Evolutionary conservation across 2,329 filamentous ascomycete species (phyloP), one percentile per base, ranked within the genome.

Genomic region (Acephala macrosclerotiorum): DNA sequence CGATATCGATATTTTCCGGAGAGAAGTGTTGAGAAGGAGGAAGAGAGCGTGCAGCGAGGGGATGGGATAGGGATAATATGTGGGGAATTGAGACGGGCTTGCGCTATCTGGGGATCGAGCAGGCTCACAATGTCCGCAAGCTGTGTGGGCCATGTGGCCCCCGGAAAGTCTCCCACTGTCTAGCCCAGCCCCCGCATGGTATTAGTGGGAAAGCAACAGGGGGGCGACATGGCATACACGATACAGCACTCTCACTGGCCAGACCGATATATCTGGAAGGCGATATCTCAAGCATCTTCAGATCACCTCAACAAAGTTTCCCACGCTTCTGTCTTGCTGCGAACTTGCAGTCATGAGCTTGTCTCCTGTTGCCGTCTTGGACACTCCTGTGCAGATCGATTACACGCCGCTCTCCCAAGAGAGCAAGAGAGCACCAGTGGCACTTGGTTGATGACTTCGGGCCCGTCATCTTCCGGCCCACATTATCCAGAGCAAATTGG

Each of bases 391-490:
- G 60, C 38, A 47, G 60, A 63, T 58, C 60, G 25, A 33, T 20
- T 12, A 26, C 20, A 25, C 51, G 25, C 14, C 9, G 51, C 26
- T 5, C 51, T 36, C 51, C 51, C 51, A 55, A n/a, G 11, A 6
- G 11, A 36, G 51, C 51, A 55, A 33, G 3, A 51, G 25, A 14
- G 18, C 7, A 11, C 29, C 29, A 9, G 29, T n/a, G 29, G 9
- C 29, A 55, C 33, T 11, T 33, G 29, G n/a, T 26, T 45, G 56
- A 53, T 16, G 9, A 35, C 25, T 11, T 29, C 29, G 55, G 12
- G 16, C 58, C 68, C 68, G 68, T 70, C 66, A 61, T 70, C 61
- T 63, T 61, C 66, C 66, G 66, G 66, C 64, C 60, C 66, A 66
- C 64, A 66, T 16, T 57, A 22, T 49, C 45, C n/a, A 25, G 45